Percentiles rank a stretch among this genome's conserved stretches.
phyloP scores from a whole-genome alignment of 2,329 filamentous ascomycete genomes.

The Trichophyton verrucosum region DNA sequence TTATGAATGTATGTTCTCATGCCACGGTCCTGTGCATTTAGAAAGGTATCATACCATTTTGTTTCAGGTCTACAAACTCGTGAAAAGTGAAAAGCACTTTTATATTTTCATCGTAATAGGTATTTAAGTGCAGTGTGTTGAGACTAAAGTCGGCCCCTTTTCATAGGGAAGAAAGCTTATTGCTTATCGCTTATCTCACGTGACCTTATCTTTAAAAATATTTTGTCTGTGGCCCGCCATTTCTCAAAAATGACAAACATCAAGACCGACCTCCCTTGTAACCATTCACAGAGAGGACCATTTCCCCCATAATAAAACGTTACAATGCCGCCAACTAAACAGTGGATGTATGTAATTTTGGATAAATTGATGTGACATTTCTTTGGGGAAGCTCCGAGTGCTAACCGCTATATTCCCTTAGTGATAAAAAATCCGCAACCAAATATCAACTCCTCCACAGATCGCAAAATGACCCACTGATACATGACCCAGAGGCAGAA shows the following conservation, averaged over 20 bases:
- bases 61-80: not conserved
- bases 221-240: not conserved
- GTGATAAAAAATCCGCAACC: slow-evolving; percentile 15
- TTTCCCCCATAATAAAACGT: not conserved
- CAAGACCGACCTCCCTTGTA: not conserved
- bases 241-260: not conserved
- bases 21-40: not conserved
- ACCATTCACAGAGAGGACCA: not conserved
- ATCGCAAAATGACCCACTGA: slow-evolving; percentile 91
- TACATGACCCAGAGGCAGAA: slow-evolving; percentile 79
- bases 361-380: not conserved
- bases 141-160: not conserved
- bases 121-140: too few species aligned
- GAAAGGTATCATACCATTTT: not conserved
- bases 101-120: not conserved
- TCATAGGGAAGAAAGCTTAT: not conserved
- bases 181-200: not conserved
- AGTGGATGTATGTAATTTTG: slow-evolving; percentile 12
- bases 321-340: slow-evolving; percentile 14
- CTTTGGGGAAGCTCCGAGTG: not conserved
- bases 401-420: slow-evolving; percentile 6
- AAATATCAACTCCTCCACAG: slow-evolving; percentile 36
- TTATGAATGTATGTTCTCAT: not conserved
- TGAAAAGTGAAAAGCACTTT: not conserved
- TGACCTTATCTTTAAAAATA: slow-evolving; percentile 7